phyloP scores from a whole-genome alignment of 306 rosid species.

The Medicago lupulina region DNA sequence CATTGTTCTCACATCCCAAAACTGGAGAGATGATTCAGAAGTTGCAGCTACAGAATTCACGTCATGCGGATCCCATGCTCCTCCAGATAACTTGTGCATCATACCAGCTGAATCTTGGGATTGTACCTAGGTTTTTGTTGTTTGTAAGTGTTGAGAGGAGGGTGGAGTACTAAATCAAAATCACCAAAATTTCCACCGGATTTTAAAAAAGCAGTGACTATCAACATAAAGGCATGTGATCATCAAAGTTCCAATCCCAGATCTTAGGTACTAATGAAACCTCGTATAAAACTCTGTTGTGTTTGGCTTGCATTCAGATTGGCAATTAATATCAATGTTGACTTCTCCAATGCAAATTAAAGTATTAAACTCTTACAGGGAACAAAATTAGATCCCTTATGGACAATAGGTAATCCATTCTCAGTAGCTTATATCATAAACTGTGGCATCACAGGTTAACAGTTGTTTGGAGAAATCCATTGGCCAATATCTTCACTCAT shows the following conservation, averaged over 20 bases:
- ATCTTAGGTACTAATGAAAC: constrained; percentile 18
- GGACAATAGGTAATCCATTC: constrained; percentile 17
- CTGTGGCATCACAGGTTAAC: not conserved
- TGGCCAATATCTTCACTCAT: constrained; percentile 32
- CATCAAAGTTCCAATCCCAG: constrained; percentile 26
- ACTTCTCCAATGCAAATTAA: constrained; percentile 30
- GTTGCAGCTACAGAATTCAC: constrained; percentile 82
- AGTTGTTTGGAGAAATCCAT: constrained; percentile 28
- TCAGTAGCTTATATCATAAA: not conserved
- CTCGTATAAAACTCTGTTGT: not conserved
- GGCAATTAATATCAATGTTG: constrained; percentile 6
- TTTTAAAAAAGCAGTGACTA: not conserved
- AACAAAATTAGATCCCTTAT: constrained; percentile 30
- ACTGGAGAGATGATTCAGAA: constrained; percentile 82
- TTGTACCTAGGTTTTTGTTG: constrained; percentile 65
- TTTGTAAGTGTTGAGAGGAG: not conserved
- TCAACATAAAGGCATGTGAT: not conserved
- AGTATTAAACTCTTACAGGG: constrained; percentile 5
- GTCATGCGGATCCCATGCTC: constrained; percentile 99
- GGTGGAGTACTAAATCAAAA: constrained; percentile 41
- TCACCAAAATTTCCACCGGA: constrained; percentile 25
- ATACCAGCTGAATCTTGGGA: constrained; percentile 86
- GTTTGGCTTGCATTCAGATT: constrained; percentile 13
- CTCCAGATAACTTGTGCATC: constrained; percentile 86
- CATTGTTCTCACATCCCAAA: constrained; percentile 97